phyloP scores from a whole-genome alignment of 2,329 filamentous ascomycete genomes.

The Phaeosphaeriaceae sp. region DNA sequence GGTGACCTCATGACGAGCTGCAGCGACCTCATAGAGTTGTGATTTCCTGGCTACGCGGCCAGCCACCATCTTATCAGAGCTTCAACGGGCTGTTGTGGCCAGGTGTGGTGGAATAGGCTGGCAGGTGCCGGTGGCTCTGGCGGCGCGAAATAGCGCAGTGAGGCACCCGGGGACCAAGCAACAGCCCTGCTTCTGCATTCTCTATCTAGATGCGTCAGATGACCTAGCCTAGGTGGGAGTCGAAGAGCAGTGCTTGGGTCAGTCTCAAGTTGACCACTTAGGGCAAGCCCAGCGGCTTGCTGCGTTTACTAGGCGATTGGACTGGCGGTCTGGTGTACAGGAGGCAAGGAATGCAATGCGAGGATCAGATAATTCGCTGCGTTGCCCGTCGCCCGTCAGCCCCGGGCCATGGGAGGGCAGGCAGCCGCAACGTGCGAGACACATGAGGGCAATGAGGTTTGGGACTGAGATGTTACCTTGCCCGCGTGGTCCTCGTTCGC shows the following conservation, averaged over 20 bases:
- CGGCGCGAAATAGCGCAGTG: conserved; percentile 27
- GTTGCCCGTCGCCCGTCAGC: conserved; percentile 35
- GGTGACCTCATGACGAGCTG: conserved; percentile 39
- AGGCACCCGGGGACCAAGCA: conserved; percentile 33
- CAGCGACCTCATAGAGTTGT: conserved; percentile 27
- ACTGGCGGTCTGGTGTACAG: conserved; percentile 15
- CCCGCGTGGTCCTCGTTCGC: conserved; percentile 28
- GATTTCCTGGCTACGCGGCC: conserved; percentile 34
- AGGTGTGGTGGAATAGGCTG: conserved; percentile 35
- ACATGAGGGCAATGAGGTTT: conserved; percentile 34
- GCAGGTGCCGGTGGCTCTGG: conserved; percentile 31
- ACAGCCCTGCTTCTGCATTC: conserved; percentile 33
- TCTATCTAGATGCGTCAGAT: conserved; percentile 41
- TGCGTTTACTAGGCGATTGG: conserved; percentile 25
- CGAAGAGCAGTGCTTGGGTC: conserved; percentile 24
- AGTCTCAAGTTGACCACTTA: conserved; percentile 31
- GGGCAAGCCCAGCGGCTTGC: conserved; percentile 30
- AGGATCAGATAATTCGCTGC: conserved; percentile 23
- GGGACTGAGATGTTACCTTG: conserved; percentile 37
- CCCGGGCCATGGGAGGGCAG: conserved; percentile 30
- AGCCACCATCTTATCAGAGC: conserved; percentile 45
- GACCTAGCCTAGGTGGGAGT: conserved; percentile 31
- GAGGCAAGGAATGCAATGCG: conserved; percentile 45
- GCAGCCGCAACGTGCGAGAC: conserved; percentile 45
- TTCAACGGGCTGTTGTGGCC: conserved; percentile 46